These are phyloP conservation scores for Tricholoma matsutake DNA, from an alignment of 768 basidiomycete species.

Conservation along the genomic window DNA sequence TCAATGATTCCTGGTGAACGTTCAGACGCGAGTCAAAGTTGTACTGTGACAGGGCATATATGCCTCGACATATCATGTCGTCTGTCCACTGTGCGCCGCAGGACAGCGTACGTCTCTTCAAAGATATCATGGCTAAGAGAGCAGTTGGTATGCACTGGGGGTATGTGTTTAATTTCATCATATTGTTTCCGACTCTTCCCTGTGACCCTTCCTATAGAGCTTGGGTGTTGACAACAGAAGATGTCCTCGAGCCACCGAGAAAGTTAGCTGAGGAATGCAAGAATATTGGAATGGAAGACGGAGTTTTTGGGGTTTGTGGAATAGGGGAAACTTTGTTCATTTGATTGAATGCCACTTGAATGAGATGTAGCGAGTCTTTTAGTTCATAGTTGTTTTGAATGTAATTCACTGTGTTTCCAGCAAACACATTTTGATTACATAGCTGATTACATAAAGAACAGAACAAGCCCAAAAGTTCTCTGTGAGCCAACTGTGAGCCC, in stretches of 20 bases:
- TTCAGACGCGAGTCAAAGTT: not conserved
- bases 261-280: conserved; percentile 50
- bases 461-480: too few species aligned
- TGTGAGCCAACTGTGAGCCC: too few species aligned
- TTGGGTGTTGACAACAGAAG: conserved; percentile 51
- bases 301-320: conserved; percentile 52
- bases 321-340: conserved; percentile 57
- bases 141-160: conserved; percentile 75
- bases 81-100: conserved; percentile 64
- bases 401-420: too few species aligned
- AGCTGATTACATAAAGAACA: too few species aligned
- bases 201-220: conserved; percentile 33
- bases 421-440: too few species aligned
- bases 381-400: too few species aligned
- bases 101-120: conserved; percentile 66
- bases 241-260: conserved; percentile 59
- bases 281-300: conserved; percentile 48
- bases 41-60: conserved; percentile 47
- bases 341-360: conserved; percentile 14
- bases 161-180: conserved; percentile 27
- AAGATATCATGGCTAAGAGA: conserved; percentile 55
- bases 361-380: too few species aligned
- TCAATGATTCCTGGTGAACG: not conserved
- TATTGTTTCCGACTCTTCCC: not conserved
- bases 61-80: conserved; percentile 52